Base-by-base conservation (phyloP, 176 grass and related monocot genomes). In the Zoysia pacifica region DNA sequence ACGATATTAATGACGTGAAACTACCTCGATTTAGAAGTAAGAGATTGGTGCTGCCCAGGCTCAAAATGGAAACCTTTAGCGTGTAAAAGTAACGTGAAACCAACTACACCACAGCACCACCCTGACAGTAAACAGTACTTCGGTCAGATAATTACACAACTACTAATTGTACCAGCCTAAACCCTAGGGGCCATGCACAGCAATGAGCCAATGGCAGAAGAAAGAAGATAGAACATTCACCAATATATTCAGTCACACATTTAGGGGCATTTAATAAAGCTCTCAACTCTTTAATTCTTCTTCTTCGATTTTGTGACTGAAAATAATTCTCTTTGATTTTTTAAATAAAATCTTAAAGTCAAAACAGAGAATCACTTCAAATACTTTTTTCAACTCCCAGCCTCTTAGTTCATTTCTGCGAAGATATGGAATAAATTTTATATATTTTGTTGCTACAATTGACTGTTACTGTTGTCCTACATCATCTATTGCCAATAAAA, bases 81-180 rank as follows among this genome's bases (percentile, higher is more conserved):
- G 28, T 28, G 28, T 28, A 28, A 28, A 28, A 28, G 28, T 73
- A 86, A 80, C 69, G 76, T 80, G 83, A 86, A 69, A 81, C 70
- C 62, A 38, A 81, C 78, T 86, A 81, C 84, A 75, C 77, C 71
- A 81, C 84, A 86, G 45, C 72, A 70, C 71, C 84, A 37, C 9
- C 16, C 9, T 65, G 70, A 65, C 2, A 16, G 7, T 18, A 54
- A 48, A 65, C 1, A 16, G 7, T 18, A 36, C 6, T 65, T 65
- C 43, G 20, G 7, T 50, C 6, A 28, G 55, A 7, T 65, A n/a
- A 2, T 62, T 63, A 81, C 15, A 82, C 3, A 72, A 71, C 6
- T 19, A 62, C 6, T 19, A 58, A 58, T 58, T 1, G 3, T 19
- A 8, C 18, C 55, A 8, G 7, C 19, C 15, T n/a, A n/a, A 1